Base-by-base conservation (phyloP, 2,329 filamentous ascomycete species). In the Didymella segeticola region DNA sequence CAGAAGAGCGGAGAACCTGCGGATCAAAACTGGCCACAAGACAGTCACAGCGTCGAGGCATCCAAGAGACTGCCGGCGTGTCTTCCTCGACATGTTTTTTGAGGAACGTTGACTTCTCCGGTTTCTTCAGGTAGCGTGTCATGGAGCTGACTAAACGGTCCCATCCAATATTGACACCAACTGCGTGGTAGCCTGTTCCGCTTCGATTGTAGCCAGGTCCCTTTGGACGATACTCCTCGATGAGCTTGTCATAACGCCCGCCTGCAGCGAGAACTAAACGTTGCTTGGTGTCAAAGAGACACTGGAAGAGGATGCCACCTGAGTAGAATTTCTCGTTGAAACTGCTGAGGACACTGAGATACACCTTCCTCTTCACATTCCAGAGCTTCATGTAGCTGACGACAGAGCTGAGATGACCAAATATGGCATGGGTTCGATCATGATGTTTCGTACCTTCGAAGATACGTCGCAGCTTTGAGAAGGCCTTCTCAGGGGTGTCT, bases 101-200 rank as follows among this genome's bases (percentile, higher is more conserved):
- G n/a, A 89, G 72, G 57, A 88, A 90, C 2, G 73, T 56, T 1
- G 70, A 67, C 51, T 79, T 83, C 22, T 75, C 70, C 10, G 74
- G 67, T 22, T 76, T 76, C 56, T 80, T 80, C 11, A 83, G 68
- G 60, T 82, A 82, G 27, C 81, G 80, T 11, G 65, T 67, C 70
- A 90, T 86, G 1, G 81, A 80, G 33, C 85, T 85, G 6, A 88
- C 87, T 4, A 96, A 79, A 52, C 89, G 86, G 66, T 97, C 93
- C 86, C 93, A 96, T 20, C 90, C 90, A 33, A 98, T 79, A 67
- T 92, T 96, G 70, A 98, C 93, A 1, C 96, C 95, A 10, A 98
- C 95, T 5, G 91, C 93, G 69, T 96, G 91, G 17, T 86, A 85
- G 2, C 74, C 62, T 2, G 57, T 57, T 8, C 57, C 59, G 7